These are phyloP conservation scores for Paecilomyces dactylethromorphus DNA, from an alignment of 2,329 filamentous ascomycete genomes.

Conservation along the genomic window DNA sequence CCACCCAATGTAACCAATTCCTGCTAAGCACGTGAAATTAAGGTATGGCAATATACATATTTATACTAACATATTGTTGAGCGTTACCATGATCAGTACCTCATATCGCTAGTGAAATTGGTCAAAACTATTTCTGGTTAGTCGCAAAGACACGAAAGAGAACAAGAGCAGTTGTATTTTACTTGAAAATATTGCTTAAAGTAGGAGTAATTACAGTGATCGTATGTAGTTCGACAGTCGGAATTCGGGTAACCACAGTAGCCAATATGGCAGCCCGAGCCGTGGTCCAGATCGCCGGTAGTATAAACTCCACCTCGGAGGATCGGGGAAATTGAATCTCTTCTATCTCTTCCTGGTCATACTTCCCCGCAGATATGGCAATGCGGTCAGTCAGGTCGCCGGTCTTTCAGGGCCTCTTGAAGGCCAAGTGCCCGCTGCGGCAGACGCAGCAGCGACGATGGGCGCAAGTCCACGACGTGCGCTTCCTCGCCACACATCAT, in stretches of 20 bases:
- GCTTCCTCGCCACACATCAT: conserved; percentile 76
- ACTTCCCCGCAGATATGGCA: not conserved
- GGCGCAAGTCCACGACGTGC: conserved; percentile 88
- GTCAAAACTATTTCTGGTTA: too few species aligned
- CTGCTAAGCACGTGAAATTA: too few species aligned
- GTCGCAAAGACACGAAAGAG: too few species aligned
- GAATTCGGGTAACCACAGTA: not conserved
- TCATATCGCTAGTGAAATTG: too few species aligned
- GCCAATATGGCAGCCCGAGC: not conserved
- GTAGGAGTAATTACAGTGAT: too few species aligned
- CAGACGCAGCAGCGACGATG: conserved; percentile 62
- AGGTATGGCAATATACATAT: too few species aligned
- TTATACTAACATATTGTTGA: too few species aligned
- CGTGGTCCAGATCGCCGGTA: not conserved
- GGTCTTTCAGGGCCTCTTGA: conserved; percentile 43
- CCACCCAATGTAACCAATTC: too few species aligned
- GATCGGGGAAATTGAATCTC: not conserved
- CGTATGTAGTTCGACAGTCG: conserved; percentile 15
- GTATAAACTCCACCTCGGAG: not conserved
- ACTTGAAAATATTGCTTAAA: too few species aligned
- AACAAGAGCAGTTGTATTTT: too few species aligned
- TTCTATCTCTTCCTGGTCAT: not conserved
- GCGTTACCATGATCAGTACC: too few species aligned
- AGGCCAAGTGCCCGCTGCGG: conserved; percentile 20
- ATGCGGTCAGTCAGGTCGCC: conserved; percentile 49